These are phyloP conservation scores for Phytophthora palmivora DNA, from an alignment of 352 stramenopile species.

Conservation along the genomic window DNA sequence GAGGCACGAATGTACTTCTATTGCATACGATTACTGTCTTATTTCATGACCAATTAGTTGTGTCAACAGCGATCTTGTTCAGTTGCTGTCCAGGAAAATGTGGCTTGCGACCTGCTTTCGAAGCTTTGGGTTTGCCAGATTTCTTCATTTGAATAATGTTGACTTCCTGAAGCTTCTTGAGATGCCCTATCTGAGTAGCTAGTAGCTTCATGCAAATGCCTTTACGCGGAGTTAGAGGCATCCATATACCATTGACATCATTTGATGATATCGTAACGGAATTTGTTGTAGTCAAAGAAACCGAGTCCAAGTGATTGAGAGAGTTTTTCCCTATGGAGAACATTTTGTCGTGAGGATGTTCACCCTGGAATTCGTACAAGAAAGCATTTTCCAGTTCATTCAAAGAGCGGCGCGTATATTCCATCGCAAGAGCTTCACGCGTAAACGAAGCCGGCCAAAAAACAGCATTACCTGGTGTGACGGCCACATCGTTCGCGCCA, in stretches of 20 bases:
- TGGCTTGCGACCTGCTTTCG: slow-evolving; percentile 39
- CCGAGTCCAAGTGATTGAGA: neutral
- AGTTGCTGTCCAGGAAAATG: slow-evolving; percentile 55
- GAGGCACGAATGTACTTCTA: neutral
- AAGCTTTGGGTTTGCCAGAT: slow-evolving; percentile 3
- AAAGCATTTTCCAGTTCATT: slow-evolving; percentile 50
- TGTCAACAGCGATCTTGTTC: slow-evolving; percentile 43
- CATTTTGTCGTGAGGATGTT: slow-evolving; percentile 38
- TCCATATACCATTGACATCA: slow-evolving; percentile 46
- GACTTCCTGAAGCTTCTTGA: slow-evolving; percentile 35
- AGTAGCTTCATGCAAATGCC: slow-evolving; percentile 78
- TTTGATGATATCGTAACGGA: neutral
- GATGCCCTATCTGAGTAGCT: slow-evolving; percentile 52
- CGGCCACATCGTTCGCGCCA: slow-evolving; percentile 16
- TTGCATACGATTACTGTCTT: neutral
- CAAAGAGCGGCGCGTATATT: slow-evolving; percentile 54
- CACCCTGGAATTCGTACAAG: slow-evolving; percentile 69
- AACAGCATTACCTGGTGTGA: slow-evolving; percentile 37
- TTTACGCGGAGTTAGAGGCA: slow-evolving; percentile 52
- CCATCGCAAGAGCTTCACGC: slow-evolving; percentile 39
- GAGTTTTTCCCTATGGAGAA: slow-evolving; percentile 49
- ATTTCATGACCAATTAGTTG: slow-evolving; percentile 7
- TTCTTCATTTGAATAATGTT: slow-evolving; percentile 11
- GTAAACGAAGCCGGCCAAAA: slow-evolving; percentile 61
- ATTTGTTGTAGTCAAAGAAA: neutral